These are phyloP conservation scores for Pueraria montana DNA, from an alignment of 306 rosid genomes.

Conservation along the genomic window DNA sequence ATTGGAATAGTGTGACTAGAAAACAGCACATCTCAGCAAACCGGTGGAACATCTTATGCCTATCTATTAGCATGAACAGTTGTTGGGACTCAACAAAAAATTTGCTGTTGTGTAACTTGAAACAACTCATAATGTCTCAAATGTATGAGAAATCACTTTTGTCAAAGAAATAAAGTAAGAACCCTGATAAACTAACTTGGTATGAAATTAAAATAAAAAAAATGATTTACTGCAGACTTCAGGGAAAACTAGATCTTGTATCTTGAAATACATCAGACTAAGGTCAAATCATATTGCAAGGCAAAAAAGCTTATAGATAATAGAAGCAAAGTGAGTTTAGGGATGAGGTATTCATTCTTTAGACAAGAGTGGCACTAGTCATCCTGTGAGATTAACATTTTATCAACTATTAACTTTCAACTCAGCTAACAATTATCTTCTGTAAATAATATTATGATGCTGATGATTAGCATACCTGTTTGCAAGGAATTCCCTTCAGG, in stretches of 20 bases:
- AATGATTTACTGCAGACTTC: constrained; percentile 26
- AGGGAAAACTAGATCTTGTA: background rate
- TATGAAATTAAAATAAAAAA: constrained; percentile 16
- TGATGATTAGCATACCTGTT: constrained; percentile 63
- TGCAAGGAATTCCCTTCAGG: constrained; percentile 81
- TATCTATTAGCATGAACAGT: background rate
- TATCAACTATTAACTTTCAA: constrained; percentile 22
- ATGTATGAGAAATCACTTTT: constrained; percentile 14
- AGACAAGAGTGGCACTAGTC: background rate
- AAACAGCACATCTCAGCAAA: constrained; percentile 5
- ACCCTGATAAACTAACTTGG: background rate
- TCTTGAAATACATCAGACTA: constrained; percentile 2
- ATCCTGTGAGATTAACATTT: background rate
- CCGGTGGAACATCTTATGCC: constrained; percentile 2
- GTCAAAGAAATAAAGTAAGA: background rate
- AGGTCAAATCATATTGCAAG: constrained; percentile 26
- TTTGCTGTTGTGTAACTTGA: constrained; percentile 27
- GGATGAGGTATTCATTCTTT: constrained; percentile 23
- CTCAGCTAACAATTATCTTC: constrained; percentile 20
- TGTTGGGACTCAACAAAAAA: background rate
- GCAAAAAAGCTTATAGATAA: background rate
- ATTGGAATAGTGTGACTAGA: background rate
- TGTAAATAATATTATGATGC: constrained; percentile 2
- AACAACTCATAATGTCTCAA: constrained; percentile 28
- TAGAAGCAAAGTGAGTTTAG: constrained; percentile 17